A percentile compares a stretch with the other conserved stretches of the same genome.
These are phyloP conservation scores for Salix brachista DNA, from an alignment of 345 rosid genomes.

Conservation along the genomic window DNA sequence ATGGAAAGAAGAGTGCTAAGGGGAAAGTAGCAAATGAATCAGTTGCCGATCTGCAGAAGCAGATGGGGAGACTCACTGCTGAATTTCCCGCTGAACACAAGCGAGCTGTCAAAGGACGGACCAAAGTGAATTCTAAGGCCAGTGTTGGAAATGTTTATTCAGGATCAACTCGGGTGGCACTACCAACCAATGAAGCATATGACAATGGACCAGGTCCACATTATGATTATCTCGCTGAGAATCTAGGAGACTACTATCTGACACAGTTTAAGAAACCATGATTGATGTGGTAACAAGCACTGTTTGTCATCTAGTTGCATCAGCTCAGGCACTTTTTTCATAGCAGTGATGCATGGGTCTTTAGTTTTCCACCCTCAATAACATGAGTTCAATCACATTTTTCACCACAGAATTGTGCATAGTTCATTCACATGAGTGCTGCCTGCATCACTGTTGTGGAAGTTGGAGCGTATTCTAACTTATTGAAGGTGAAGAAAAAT, in stretches of 20 bases:
- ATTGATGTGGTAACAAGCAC: slow-evolving; percentile 3
- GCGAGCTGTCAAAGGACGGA: slow-evolving; percentile 62
- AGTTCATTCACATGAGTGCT: slow-evolving; percentile 18
- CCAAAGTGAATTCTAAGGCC: slow-evolving; percentile 48
- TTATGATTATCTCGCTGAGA: slow-evolving; percentile 63
- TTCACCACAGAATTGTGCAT: slow-evolving; percentile 21
- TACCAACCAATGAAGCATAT: slow-evolving; percentile 44
- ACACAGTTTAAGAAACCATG: slow-evolving; percentile 23
- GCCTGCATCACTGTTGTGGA: slow-evolving; percentile 9
- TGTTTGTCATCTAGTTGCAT: slow-evolving; percentile 1
- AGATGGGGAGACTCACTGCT: slow-evolving; percentile 88
- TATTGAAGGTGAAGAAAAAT: slow-evolving; percentile 8
- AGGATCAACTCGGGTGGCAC: slow-evolving; percentile 38
- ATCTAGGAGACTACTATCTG: slow-evolving; percentile 54
- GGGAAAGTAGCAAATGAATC: slow-evolving; percentile 68
- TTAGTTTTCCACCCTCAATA: slow-evolving; percentile 20
- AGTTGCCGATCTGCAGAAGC: slow-evolving; percentile 86
- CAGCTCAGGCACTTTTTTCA: slow-evolving; percentile 13
- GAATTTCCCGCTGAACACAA: slow-evolving; percentile 82
- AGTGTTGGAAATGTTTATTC: slow-evolving; percentile 33
- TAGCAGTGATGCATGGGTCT: slow-evolving; percentile 17
- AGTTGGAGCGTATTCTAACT: slow-evolving; percentile 24
- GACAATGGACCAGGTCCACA: slow-evolving; percentile 57
- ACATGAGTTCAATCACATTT: slow-evolving; percentile 21
- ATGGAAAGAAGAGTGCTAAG: slow-evolving; percentile 80